These are phyloP conservation scores for Aegle marmelos DNA, from an alignment of 345 rosid species.

Conservation along the genomic window DNA sequence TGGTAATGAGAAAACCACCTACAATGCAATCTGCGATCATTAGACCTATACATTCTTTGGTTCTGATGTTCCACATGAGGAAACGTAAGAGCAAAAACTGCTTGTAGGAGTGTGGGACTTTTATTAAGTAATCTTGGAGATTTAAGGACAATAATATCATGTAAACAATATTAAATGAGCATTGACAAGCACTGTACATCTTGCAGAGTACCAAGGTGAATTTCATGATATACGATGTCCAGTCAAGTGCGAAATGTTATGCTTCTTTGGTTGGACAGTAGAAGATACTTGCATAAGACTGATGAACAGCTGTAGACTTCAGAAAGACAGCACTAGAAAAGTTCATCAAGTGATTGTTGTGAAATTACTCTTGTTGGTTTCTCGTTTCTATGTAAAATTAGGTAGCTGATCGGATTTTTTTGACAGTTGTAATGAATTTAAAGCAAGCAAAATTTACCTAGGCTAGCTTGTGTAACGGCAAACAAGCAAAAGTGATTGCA, in stretches of 20 bases:
- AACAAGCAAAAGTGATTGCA: neutral
- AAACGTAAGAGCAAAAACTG: neutral
- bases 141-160: neutral
- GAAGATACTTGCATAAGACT: neutral
- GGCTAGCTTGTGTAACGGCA: too few relatives aligned
- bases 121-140: neutral
- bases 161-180: neutral
- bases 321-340: neutral
- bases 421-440: conserved; percentile 3
- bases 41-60: neutral
- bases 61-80: neutral
- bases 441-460: too few relatives aligned
- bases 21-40: neutral
- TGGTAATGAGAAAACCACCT: neutral
- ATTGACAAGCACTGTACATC: neutral
- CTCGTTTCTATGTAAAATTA: conserved; percentile 9
- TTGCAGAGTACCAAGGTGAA: conserved; percentile 4
- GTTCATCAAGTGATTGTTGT: neutral
- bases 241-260: neutral
- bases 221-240: neutral
- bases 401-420: neutral
- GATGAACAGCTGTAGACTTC: neutral
- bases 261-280: neutral
- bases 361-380: neutral
- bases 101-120: neutral